Conservation (phyloP, 78 protist genomes). For the Chrysochromulina tobinii region DNA sequence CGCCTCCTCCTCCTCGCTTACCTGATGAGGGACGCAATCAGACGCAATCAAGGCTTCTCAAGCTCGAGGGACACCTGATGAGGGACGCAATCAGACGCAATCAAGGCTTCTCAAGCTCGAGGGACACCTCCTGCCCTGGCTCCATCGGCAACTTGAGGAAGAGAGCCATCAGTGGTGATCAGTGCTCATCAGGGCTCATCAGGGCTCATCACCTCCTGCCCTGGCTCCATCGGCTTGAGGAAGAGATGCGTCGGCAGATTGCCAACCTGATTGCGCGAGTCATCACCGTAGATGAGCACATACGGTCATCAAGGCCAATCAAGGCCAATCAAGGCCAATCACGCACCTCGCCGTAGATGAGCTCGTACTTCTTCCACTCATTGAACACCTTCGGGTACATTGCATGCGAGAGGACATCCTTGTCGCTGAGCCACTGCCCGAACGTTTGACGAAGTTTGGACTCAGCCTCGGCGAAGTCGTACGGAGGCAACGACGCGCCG, state of each 20-base stretch:
- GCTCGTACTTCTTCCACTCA: background rate
- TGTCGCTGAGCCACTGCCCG: background rate
- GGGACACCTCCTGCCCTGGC: background rate
- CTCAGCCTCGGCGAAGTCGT: constrained; percentile 40
- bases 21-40: too few relatives aligned
- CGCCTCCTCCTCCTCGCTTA: too few relatives aligned
- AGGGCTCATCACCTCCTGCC: background rate
- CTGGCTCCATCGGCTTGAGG: constrained; percentile 18
- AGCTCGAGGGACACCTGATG: constrained; percentile 25
- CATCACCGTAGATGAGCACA: too few relatives aligned
- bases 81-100: too few relatives aligned
- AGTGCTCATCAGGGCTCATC: background rate
- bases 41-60: too few relatives aligned
- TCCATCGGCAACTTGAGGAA: background rate
- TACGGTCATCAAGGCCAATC: too few relatives aligned
- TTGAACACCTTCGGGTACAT: constrained; percentile 53
- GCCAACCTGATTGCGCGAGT: background rate
- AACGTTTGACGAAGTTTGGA: too few relatives aligned
- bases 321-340: too few relatives aligned
- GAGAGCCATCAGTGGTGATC: too few relatives aligned
- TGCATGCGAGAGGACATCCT: constrained; percentile 31
- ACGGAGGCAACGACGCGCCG: constrained; percentile 54
- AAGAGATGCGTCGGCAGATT: constrained; percentile 54
- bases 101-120: constrained; percentile 36
- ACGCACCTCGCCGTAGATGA: constrained; percentile 24